phyloP scores from a whole-genome alignment of 495 filamentous ascomycete species.

The Lindgomyces ingoldianus region DNA sequence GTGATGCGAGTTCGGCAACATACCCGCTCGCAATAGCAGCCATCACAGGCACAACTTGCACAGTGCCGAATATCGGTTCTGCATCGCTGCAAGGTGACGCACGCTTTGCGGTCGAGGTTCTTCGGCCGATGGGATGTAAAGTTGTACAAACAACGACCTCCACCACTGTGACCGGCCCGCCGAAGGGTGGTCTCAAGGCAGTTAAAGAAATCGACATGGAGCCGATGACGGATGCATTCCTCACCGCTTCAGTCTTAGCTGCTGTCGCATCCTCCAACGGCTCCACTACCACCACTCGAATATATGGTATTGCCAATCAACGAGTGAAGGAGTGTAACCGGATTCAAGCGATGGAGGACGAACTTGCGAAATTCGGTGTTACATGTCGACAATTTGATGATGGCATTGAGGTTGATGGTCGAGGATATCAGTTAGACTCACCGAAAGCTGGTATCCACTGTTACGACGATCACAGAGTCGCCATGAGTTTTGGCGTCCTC shows the following conservation, averaged over 20 bases:
- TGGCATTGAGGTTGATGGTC: conserved; percentile 63
- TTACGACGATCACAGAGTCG: conserved; percentile 97
- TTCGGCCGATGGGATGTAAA: conserved; percentile 88
- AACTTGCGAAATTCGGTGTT: conserved; percentile 95
- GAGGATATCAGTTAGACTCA: conserved; percentile 34
- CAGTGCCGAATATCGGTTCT: conserved; percentile 93
- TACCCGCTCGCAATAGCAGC: conserved; percentile 95
- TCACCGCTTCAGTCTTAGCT: conserved; percentile 89
- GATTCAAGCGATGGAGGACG: conserved; percentile 92
- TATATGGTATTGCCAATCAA: conserved; percentile 97
- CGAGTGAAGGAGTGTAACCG: conserved; percentile 98
- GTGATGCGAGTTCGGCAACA: conserved; percentile 95
- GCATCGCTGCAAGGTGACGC: conserved; percentile 93
- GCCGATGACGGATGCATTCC: conserved; percentile 98
- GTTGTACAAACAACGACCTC: conserved; percentile 83
- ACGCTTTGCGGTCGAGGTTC: conserved; percentile 87
- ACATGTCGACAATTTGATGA: conserved; percentile 84
- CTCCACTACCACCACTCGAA: conserved; percentile 68
- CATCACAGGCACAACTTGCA: conserved; percentile 91
- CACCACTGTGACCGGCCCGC: conserved; percentile 91
- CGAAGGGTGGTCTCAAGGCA: conserved; percentile 66
- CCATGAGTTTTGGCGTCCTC: conserved; percentile 97
- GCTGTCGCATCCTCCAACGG: conserved; percentile 68
- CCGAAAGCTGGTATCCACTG: conserved; percentile 76
- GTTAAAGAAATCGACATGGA: conserved; percentile 91